Evolutionary conservation across 1,284 basidiomycete species (phyloP), one percentile per base, ranked within the genome.

Genomic region (Ustilago lituana): DNA sequence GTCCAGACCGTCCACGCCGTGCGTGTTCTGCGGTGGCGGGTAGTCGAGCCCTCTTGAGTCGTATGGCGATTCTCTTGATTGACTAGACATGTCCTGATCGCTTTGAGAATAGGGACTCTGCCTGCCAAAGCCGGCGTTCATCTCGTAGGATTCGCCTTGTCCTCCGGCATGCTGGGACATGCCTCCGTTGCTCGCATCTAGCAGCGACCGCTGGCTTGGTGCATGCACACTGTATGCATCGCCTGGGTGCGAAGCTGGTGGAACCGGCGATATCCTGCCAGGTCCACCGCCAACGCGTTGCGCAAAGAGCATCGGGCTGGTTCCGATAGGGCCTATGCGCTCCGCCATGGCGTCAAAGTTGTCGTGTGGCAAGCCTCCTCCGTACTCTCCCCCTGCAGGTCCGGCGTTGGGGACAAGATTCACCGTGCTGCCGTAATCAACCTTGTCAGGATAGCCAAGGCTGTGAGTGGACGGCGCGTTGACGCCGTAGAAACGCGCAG

Each of bases 241-340:
- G 11, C 26, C 39, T 4, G 4, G 11, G 12, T 37, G 31, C 10
- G 20, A 33, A 9, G 46, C n/a, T 4, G 49, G 31, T 11, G 55
- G 65, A 7, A 46, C 61, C 4, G 59, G 60, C 23, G 62, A 62
- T 2, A 33, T 32, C 4, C 52, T 41, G 9, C 47, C 63, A 4
- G 27, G 36, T 9, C 46, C 55, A 14, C 54, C 56, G 20, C 58
- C 62, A 8, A 63, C 49, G 12, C 58, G 57, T 55, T 74, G 69
- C 9, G 74, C 74, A 43, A 61, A 74, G 41, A 76, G 43, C 55
- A 62, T 61, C 23, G 75, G 75, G 32, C 58, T 64, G 4, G 75
- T 77, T 1, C 75, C 75, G 44, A 77, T 76, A 3, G 75, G 75
- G 17, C 75, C 75, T 62, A 77, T 62, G 31, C 63, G 53, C 11